Evolutionary conservation across 2,329 filamentous ascomycete genomes (phyloP), one percentile per base, ranked within the genome.

Genomic region (Aspergillus eucalypticola): DNA sequence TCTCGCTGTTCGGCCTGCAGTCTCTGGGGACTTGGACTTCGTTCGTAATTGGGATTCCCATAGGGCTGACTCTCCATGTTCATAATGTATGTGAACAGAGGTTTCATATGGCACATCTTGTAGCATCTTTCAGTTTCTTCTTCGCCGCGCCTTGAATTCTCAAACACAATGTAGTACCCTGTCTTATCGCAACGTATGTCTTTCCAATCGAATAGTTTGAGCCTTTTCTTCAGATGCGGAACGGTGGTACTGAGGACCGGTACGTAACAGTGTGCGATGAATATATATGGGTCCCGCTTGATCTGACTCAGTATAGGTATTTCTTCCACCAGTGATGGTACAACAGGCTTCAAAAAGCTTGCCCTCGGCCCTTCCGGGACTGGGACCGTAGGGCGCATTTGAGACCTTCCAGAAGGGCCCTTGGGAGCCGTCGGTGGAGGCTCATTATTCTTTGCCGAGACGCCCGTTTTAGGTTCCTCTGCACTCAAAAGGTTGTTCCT

Each of bases 21-120:
- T 59, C 76, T 73, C 60, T 77, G 76, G 19, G 78, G 80, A 61
- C 77, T 81, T 25, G 75, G 78, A 62, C 77, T 81, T 65, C 77
- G 73, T 66, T 86, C 82, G 67, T 88, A 87, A 65, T 86, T 82
- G 11, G 86, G 85, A 69, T 88, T 87, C 42, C 87, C 87, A 69
- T 87, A 87, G 63, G 84, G 83, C 65, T 90, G 89, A 58, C 92
- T 88, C 72, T 94, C 90, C 92, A 99, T 96, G 48, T 87, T 86
- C 90, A 99, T 94, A 61, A 85, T 84, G 68, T 98, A 98, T 1
- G 90, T 97, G 79, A 99, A 99, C 64, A 99, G 86, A 5, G 90
- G 85, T 46, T 89, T 89, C 73, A 90, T 89, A 73, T 97, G 88
- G 66, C 90, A 92, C 54, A 88, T 85, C 56, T 86, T 83, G 74